Conservation (phyloP, 78 protist genomes). For the Cavenderia fasciculata region DNA sequence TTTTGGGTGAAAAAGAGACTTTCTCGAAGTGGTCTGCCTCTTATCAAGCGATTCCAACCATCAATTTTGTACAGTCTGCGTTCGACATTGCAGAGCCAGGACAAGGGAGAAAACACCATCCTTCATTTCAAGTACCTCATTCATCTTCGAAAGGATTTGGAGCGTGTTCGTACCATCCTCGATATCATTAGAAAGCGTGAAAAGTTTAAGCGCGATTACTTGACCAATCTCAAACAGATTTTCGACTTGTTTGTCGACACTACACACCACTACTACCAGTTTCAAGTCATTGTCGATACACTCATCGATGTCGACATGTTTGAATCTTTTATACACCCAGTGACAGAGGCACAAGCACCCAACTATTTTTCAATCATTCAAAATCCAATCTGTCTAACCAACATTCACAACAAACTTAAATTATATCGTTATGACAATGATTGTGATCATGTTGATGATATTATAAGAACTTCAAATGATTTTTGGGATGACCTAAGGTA, state of each 20-base stretch:
- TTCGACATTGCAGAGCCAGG: constrained; percentile 27
- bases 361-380: constrained; percentile 7
- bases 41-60: constrained; percentile 76
- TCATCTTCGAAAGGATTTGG: constrained; percentile 30
- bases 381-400: constrained; percentile 34
- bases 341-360: constrained; percentile 40
- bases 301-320: constrained; percentile 10
- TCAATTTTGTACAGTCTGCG: constrained; percentile 54
- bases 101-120: constrained; percentile 27
- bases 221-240: not conserved
- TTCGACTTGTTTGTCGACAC: not conserved
- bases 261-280: not conserved
- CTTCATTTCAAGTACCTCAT: constrained; percentile 21
- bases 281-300: not conserved
- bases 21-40: constrained; percentile 55
- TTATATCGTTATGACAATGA: constrained; percentile 9
- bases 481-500: constrained; percentile 20
- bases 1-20: constrained; percentile 70
- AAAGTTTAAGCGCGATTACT: constrained; percentile 3
- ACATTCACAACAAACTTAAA: constrained; percentile 10
- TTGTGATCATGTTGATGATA: constrained; percentile 4
- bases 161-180: constrained; percentile 41
- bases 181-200: constrained; percentile 41
- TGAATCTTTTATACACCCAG: constrained; percentile 19
- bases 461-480: not conserved